Evolutionary conservation across 2,329 filamentous ascomycete genomes (phyloP).

Genomic region (Pezicula carpinea): DNA sequence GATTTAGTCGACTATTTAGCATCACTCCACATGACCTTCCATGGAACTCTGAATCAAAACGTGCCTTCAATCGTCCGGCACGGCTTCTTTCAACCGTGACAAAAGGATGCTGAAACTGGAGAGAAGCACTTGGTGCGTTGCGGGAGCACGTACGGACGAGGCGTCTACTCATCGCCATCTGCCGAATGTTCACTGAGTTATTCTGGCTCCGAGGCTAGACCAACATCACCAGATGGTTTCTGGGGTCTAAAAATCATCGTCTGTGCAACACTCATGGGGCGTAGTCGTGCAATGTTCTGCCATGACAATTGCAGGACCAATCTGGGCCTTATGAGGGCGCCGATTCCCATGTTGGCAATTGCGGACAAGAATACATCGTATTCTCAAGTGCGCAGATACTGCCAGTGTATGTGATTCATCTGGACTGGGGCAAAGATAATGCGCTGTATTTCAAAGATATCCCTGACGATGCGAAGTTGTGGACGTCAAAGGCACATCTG

Average conservation of each 20-base stretch:
- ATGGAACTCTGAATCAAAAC: constrained; percentile 32
- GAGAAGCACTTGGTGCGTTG: constrained; percentile 26
- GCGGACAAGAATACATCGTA: constrained; percentile 37
- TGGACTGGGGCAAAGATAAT: constrained; percentile 35
- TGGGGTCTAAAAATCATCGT: constrained; percentile 38
- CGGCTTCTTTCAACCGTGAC: constrained; percentile 37
- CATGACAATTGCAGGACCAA: constrained; percentile 25
- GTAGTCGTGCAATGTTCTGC: constrained; percentile 26
- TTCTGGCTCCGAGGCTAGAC: constrained; percentile 23
- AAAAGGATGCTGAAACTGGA: constrained; percentile 25
- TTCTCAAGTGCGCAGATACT: constrained; percentile 39
- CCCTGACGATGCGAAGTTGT: constrained; percentile 13
- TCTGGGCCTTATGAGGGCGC: constrained; percentile 23
- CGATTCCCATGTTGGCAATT: constrained; percentile 35
- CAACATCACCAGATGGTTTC: constrained; percentile 27
- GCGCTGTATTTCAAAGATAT: constrained; percentile 23
- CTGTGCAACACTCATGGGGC: constrained; percentile 42
- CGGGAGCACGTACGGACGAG: constrained; percentile 35
- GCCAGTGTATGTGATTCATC: constrained; percentile 41
- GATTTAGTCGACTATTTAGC: constrained; percentile 33
- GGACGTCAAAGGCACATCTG: constrained; percentile 16
- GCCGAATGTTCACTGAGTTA: constrained; percentile 35
- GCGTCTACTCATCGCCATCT: constrained; percentile 41
- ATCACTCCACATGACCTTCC: constrained; percentile 34
- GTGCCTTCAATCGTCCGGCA: constrained; percentile 39